Evolutionary conservation across 2,329 filamentous ascomycete species (phyloP), one percentile per base, ranked within the genome.

Genomic region (Aspergillus hortae): DNA sequence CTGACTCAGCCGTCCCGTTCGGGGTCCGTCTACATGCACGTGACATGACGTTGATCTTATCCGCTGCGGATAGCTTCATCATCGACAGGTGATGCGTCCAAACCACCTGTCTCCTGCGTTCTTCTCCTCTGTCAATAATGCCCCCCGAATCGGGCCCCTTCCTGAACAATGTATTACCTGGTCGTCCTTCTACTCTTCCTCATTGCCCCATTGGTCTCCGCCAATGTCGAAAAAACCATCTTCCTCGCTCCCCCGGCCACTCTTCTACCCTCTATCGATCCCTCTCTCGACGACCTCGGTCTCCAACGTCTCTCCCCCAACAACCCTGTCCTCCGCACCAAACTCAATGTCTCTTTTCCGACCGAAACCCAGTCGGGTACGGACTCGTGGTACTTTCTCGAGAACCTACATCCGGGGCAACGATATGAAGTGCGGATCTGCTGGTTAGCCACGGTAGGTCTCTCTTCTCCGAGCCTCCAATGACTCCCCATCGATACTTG

Each of bases 401-500:
- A 88, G 51, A 75, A 79, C 32, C 77, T 99, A 49, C 78, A 73
- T n/a, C 80, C 83, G 33, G 83, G 84, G 10, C 86, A 87, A 64
- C 82, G 91, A 59, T 96, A 97, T 77, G 94, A 99, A 76, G 81
- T 95, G 45, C 85, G 94, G 49, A 80, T 96, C 54, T 97, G 92
- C 74, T 99, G 92, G 92, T 80, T 90, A 54, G 94, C 94, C 38
- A 94, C 87, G 55, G 92, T 96, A 80, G 73, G 88, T 53, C 19
- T 27, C 51, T 36, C 33, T 27, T 5, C 25, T 27, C 9, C 17
- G 17, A 2, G 17, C 17, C 2, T 17, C 17, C 2, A 6, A 9
- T 6, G 25, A 4, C 27, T 2, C 10, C 27, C 27, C 10, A 30
- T 30, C 14, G 12, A 12, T 9, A 1, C 7, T 38, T 17, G 35